These are phyloP conservation scores for Prunus kanzakura DNA, from an alignment of 306 rosid species.

Conservation along the genomic window DNA sequence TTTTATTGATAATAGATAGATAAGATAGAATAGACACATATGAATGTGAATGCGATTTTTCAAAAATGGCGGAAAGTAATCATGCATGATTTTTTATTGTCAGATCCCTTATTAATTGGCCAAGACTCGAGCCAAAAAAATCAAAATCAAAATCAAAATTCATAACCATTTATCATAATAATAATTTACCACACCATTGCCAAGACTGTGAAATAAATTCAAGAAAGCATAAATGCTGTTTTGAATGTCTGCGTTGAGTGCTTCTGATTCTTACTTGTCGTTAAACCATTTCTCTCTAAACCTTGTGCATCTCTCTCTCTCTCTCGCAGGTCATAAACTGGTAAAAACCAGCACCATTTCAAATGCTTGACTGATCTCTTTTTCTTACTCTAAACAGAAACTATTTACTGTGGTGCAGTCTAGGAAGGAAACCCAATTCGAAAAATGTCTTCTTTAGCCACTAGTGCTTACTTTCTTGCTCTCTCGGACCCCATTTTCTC, in stretches of 20 bases:
- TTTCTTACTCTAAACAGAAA: background rate
- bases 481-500: slow-evolving; percentile 18
- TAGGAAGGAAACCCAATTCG: background rate
- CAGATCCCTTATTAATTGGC: too few relatives aligned
- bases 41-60: background rate
- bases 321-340: background rate
- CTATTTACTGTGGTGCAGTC: background rate
- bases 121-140: too few relatives aligned
- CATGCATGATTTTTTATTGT: background rate
- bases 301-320: background rate
- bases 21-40: background rate
- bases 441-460: slow-evolving; percentile 6
- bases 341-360: background rate
- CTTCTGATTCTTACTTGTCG: background rate
- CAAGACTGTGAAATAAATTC: background rate
- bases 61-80: background rate
- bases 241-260: background rate
- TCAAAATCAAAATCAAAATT: background rate
- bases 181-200: background rate
- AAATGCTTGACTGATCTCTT: background rate
- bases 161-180: background rate
- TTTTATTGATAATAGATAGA: background rate
- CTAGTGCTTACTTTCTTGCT: slow-evolving; percentile 20
- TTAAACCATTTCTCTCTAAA: background rate
- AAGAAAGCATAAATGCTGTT: background rate